These are phyloP conservation scores for Bifiguratus adelaidae DNA, from an alignment of 192 early-diverging fungal species.

Conservation along the genomic window DNA sequence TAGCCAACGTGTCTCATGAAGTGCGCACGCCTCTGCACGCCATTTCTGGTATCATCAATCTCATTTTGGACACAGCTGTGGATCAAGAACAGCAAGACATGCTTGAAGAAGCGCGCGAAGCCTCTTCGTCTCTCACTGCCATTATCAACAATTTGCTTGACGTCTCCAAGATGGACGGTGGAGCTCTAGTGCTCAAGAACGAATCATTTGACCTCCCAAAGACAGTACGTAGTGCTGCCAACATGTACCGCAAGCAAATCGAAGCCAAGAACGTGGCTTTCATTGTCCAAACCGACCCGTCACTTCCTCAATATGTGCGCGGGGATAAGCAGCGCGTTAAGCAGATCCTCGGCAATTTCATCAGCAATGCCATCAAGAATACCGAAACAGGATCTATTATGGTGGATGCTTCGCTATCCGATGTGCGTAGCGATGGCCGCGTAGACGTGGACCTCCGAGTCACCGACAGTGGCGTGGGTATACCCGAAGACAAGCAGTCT, in stretches of 20 bases:
- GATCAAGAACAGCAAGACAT: background rate
- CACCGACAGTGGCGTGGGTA: conserved; percentile 2
- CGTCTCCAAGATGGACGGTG: conserved; percentile 1
- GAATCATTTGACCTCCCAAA: background rate
- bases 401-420: background rate
- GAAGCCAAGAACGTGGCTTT: background rate
- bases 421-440: background rate
- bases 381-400: background rate
- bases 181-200: background rate
- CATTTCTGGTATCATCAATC: conserved; percentile 2
- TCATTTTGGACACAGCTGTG: conserved; percentile 1
- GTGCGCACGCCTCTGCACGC: conserved; percentile 3
- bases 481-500: background rate
- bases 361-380: conserved; percentile 1
- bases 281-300: background rate
- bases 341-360: background rate
- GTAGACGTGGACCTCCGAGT: background rate
- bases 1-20: conserved; percentile 3
- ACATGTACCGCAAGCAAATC: background rate
- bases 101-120: background rate
- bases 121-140: background rate
- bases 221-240: background rate
- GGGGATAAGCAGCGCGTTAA: background rate
- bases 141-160: conserved; percentile 3
- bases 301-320: background rate